phyloP scores from a whole-genome alignment of 2,329 filamentous ascomycete species.

The Claviceps lovelessii region DNA sequence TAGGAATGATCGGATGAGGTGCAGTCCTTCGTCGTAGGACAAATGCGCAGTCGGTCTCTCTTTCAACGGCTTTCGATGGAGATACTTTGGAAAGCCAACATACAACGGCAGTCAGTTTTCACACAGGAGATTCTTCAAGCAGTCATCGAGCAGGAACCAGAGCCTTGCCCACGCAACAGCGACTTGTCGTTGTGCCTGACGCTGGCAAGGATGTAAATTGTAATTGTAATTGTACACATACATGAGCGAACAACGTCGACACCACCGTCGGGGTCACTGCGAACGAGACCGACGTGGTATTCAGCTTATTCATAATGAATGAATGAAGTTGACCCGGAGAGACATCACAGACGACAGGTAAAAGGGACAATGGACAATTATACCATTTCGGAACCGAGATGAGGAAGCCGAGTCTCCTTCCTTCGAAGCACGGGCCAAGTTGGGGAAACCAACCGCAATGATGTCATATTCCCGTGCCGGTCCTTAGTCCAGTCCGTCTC shows the following conservation, averaged over 20 bases:
- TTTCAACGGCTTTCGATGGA: slow-evolving; percentile 60
- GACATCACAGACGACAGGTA: not conserved
- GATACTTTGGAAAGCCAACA: slow-evolving; percentile 42
- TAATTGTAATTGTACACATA: slow-evolving; percentile 26
- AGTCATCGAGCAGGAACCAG: not conserved
- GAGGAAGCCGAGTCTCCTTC: not conserved
- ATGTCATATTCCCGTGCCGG: not conserved
- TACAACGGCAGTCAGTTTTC: not conserved
- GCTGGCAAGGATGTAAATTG: not conserved
- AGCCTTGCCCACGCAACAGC: not conserved
- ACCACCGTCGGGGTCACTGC: slow-evolving; percentile 81
- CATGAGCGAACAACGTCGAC: slow-evolving; percentile 75
- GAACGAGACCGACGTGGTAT: slow-evolving; percentile 66
- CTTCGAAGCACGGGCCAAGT: not conserved
- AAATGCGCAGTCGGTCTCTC: slow-evolving; percentile 80
- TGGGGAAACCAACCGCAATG: not conserved
- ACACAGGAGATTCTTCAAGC: not conserved
- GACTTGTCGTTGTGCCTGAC: not conserved
- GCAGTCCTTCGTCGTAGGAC: slow-evolving; percentile 84
- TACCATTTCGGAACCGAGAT: not conserved
- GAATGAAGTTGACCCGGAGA: not conserved
- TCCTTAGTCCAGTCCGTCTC: not conserved
- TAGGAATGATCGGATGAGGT: slow-evolving; percentile 76
- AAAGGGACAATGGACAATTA: not conserved
- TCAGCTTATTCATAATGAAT: slow-evolving; percentile 39